Evolutionary conservation across 345 rosid species (phyloP).

Genomic region (Acer negundo): DNA sequence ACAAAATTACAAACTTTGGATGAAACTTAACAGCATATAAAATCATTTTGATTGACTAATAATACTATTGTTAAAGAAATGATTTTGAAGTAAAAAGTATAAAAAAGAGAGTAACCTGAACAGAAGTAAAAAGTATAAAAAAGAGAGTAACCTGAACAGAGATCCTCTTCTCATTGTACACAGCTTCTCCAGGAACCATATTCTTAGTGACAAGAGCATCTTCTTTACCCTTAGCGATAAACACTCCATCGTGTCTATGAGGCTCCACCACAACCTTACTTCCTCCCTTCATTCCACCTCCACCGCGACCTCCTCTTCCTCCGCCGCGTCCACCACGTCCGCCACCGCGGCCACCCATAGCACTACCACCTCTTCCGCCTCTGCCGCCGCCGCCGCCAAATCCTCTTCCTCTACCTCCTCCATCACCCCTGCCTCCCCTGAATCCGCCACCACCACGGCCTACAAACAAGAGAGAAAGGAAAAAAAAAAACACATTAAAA

Average conservation of each 20-base stretch:
- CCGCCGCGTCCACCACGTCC: constrained; percentile 50
- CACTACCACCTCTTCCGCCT: constrained; percentile 49
- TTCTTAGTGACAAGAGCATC: constrained; percentile 93
- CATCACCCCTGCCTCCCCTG: constrained; percentile 49
- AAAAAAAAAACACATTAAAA: background rate
- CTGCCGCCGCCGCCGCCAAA: constrained; percentile 36
- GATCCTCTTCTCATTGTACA: constrained; percentile 92
- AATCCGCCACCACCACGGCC: constrained; percentile 53
- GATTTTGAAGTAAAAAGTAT: no score
- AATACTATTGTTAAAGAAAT: no score
- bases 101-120: constrained; percentile 48
- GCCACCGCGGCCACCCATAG: constrained; percentile 45
- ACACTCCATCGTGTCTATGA: constrained; percentile 86
- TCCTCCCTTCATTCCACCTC: constrained; percentile 90
- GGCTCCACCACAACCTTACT: constrained; percentile 84
- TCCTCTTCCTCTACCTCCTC: constrained; percentile 46
- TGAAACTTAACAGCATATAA: no score
- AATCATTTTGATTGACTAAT: no score
- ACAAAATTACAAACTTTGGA: no score
- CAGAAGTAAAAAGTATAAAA: background rate
- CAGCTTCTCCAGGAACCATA: constrained; percentile 89
- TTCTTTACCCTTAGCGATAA: constrained; percentile 90
- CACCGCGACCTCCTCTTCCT: constrained; percentile 54
- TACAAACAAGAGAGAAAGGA: constrained; percentile 21
- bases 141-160: constrained; percentile 64